phyloP scores from a whole-genome alignment of 2,329 filamentous ascomycete genomes.

The Pezicula radicicola region DNA sequence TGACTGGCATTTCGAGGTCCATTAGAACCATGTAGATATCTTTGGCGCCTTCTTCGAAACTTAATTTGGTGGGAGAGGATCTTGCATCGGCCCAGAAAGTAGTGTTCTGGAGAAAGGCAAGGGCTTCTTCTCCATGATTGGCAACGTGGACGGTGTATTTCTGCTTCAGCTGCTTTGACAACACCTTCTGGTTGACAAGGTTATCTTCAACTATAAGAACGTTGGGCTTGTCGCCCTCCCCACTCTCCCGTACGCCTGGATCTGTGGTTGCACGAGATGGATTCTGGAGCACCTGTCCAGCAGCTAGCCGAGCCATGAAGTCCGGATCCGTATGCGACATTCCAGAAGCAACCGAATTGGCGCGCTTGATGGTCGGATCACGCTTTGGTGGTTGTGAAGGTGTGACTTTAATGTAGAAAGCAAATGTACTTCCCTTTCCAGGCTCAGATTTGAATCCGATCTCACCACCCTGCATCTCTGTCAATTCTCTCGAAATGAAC shows the following conservation, averaged over 20 bases:
- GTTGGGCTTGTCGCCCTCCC: slow-evolving; percentile 61
- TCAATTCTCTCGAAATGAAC: slow-evolving; percentile 62
- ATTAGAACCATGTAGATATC: slow-evolving; percentile 63
- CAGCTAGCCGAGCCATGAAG: slow-evolving; percentile 30
- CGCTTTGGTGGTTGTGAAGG: slow-evolving; percentile 21
- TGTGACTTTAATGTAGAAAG: slow-evolving; percentile 58
- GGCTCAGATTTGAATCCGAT: slow-evolving; percentile 59
- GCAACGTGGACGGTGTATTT: slow-evolving; percentile 58
- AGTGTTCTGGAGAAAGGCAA: slow-evolving; percentile 51
- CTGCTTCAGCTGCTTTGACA: slow-evolving; percentile 54
- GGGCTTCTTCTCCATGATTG: slow-evolving; percentile 57
- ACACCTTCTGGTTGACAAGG: slow-evolving; percentile 59
- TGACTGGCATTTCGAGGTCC: slow-evolving; percentile 78
- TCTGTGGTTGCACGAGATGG: background rate
- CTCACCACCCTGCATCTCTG: slow-evolving; percentile 62
- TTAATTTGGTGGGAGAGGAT: slow-evolving; percentile 31
- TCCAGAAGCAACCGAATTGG: slow-evolving; percentile 35
- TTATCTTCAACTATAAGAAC: slow-evolving; percentile 61
- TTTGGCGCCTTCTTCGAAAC: slow-evolving; percentile 54
- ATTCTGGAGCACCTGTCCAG: background rate
- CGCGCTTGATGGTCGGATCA: background rate
- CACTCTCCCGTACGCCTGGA: too few species aligned
- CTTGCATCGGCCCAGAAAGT: slow-evolving; percentile 47
- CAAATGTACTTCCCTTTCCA: slow-evolving; percentile 58
- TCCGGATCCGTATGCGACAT: slow-evolving; percentile 61